Conservation (phyloP, 2,329 filamentous ascomycete genomes). For the Pseudogymnoascus sp. region DNA sequence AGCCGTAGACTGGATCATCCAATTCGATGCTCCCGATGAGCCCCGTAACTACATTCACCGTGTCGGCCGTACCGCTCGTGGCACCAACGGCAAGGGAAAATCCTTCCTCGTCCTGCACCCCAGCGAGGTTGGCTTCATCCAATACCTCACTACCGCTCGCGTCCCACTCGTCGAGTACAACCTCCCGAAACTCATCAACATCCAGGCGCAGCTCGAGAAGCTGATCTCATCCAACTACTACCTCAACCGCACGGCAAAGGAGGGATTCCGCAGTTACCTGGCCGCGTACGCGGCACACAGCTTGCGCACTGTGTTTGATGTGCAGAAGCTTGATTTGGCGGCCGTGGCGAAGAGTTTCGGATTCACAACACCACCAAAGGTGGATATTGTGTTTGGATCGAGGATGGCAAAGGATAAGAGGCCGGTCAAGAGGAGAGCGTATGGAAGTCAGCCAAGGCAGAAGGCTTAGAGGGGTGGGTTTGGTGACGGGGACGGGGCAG, state of each 20-base stretch:
- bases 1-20: slow-evolving; percentile 90
- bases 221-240: slow-evolving; percentile 95
- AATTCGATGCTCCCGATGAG: slow-evolving; percentile 91
- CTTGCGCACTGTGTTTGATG: slow-evolving; percentile 74
- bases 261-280: slow-evolving; percentile 80
- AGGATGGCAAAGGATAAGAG: slow-evolving; percentile 70
- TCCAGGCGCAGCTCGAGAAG: slow-evolving; percentile 87
- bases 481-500: not conserved
- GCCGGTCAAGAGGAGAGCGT: slow-evolving; percentile 55
- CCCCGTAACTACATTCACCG: slow-evolving; percentile 90
- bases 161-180: slow-evolving; percentile 96
- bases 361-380: slow-evolving; percentile 65
- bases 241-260: slow-evolving; percentile 76
- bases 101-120: slow-evolving; percentile 92
- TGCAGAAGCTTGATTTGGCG: slow-evolving; percentile 71
- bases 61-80: slow-evolving; percentile 87
- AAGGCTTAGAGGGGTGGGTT: slow-evolving; percentile 34
- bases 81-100: slow-evolving; percentile 72
- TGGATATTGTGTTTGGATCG: slow-evolving; percentile 70
- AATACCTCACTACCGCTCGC: slow-evolving; percentile 80
- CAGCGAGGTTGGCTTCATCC: slow-evolving; percentile 83
- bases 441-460: slow-evolving; percentile 72
- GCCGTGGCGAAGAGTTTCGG: slow-evolving; percentile 82
- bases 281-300: slow-evolving; percentile 89
- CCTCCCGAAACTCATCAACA: slow-evolving; percentile 88